Conservation (phyloP, 192 early-diverging fungal species). For the Backusella circina region DNA sequence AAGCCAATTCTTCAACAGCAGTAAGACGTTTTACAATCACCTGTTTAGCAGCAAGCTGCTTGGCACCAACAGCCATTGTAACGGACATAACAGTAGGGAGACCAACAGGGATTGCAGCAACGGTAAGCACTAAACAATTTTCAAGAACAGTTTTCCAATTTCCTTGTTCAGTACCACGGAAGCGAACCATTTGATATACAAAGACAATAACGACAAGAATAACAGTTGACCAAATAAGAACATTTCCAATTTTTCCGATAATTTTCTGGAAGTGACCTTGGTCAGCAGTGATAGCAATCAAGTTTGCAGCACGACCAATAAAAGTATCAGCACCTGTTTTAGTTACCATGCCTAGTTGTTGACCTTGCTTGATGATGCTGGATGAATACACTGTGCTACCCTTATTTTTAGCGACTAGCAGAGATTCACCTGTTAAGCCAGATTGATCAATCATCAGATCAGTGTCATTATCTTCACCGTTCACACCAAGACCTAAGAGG, state of each 20-base stretch:
- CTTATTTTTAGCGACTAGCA: constrained; percentile 83
- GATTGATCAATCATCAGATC: constrained; percentile 89
- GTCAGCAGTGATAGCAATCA: constrained; percentile 90
- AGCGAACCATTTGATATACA: constrained; percentile 62
- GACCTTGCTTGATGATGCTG: constrained; percentile 92
- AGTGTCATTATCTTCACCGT: constrained; percentile 74
- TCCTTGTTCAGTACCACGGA: constrained; percentile 44
- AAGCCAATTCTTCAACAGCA: constrained; percentile 93
- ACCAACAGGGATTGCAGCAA: constrained; percentile 94
- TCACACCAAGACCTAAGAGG: constrained; percentile 71
- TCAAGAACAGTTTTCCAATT: constrained; percentile 63
- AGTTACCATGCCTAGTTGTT: constrained; percentile 87
- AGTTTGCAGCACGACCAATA: constrained; percentile 90
- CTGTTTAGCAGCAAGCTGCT: constrained; percentile 86
- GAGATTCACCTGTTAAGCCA: constrained; percentile 91
- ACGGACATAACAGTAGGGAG: constrained; percentile 95
- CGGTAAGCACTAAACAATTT: constrained; percentile 80
- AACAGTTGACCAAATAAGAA: constrained; percentile 80
- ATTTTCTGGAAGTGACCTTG: constrained; percentile 97
- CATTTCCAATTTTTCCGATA: constrained; percentile 91
- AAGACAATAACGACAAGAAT: constrained; percentile 79
- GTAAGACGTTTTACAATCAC: constrained; percentile 96
- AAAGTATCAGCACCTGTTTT: constrained; percentile 95
- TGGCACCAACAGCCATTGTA: constrained; percentile 96
- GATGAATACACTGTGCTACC: constrained; percentile 86